These are phyloP conservation scores for Ogataea ramenticola DNA, from an alignment of 805 yeast species.

Conservation along the genomic window DNA sequence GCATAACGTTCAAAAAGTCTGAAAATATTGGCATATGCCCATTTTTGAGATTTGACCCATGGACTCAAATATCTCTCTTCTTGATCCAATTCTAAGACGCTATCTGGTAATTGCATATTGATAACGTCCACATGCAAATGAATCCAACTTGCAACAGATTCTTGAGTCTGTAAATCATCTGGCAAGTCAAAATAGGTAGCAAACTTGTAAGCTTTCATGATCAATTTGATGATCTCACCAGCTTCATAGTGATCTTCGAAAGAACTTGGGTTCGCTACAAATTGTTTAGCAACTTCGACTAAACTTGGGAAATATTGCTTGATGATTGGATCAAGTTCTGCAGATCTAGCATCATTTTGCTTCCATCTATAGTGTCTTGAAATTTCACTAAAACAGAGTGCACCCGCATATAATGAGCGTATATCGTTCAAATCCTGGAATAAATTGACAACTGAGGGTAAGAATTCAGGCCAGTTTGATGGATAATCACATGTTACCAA, in stretches of 20 bases:
- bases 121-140: constrained; percentile 66
- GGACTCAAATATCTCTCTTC: constrained; percentile 46
- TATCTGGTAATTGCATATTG: constrained; percentile 48
- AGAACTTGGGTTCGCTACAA: constrained; percentile 29
- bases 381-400: constrained; percentile 69
- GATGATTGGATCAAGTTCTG: constrained; percentile 52
- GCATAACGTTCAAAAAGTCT: constrained; percentile 71
- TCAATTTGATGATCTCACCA: constrained; percentile 71
- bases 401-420: constrained; percentile 51
- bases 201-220: constrained; percentile 75
- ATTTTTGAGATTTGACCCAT: constrained; percentile 76
- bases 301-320: constrained; percentile 60
- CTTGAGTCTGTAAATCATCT: constrained; percentile 45
- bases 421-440: constrained; percentile 37
- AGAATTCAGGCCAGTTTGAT: constrained; percentile 45
- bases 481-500: constrained; percentile 39
- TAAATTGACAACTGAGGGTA: constrained; percentile 40
- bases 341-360: constrained; percentile 45
- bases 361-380: constrained; percentile 74
- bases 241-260: constrained; percentile 18
- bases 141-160: constrained; percentile 59
- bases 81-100: constrained; percentile 41
- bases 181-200: constrained; percentile 80
- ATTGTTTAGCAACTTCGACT: constrained; percentile 55
- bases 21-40: constrained; percentile 77